Percentiles rank a stretch among this genome's conserved stretches.
phyloP scores from a whole-genome alignment of 2,329 filamentous ascomycete species.

The Nigrospora osmanthi region DNA sequence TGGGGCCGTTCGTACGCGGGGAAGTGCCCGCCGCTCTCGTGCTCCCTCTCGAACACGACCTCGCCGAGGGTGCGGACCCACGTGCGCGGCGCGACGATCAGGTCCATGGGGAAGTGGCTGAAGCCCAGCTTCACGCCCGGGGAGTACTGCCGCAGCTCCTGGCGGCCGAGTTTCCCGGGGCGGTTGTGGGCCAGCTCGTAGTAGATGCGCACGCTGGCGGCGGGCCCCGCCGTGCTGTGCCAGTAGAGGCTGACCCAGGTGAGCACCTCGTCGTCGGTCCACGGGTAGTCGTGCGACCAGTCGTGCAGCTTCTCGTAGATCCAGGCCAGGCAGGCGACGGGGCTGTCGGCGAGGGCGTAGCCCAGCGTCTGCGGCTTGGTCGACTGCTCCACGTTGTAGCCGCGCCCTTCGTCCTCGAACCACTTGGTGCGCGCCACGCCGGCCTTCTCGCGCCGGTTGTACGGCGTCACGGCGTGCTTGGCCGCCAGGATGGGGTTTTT shows the following conservation, averaged over 20 bases:
- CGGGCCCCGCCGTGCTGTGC: constrained; percentile 60
- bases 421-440: constrained; percentile 45
- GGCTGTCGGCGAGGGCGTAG: constrained; percentile 61
- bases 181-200: constrained; percentile 51
- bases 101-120: constrained; percentile 51
- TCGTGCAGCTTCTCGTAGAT: constrained; percentile 74
- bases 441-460: constrained; percentile 39
- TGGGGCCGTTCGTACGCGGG: constrained; percentile 51
- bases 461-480: constrained; percentile 45
- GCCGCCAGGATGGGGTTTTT: constrained; percentile 50
- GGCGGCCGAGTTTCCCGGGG: constrained; percentile 10
- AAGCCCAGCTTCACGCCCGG: constrained; percentile 29
- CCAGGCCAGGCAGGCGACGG: constrained; percentile 66
- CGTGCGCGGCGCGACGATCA: constrained; percentile 42
- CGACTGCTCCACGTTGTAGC: constrained; percentile 51
- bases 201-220: constrained; percentile 62
- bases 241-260: constrained; percentile 70
- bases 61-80: constrained; percentile 53
- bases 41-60: constrained; percentile 47
- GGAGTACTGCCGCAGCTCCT: constrained; percentile 16
- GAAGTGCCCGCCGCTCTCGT: constrained; percentile 51
- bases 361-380: constrained; percentile 69
- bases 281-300: constrained; percentile 66
- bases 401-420: constrained; percentile 49
- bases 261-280: constrained; percentile 69